Evolutionary conservation across 352 stramenopile species (phyloP).

Genomic region (Globisporangium nagaii): DNA sequence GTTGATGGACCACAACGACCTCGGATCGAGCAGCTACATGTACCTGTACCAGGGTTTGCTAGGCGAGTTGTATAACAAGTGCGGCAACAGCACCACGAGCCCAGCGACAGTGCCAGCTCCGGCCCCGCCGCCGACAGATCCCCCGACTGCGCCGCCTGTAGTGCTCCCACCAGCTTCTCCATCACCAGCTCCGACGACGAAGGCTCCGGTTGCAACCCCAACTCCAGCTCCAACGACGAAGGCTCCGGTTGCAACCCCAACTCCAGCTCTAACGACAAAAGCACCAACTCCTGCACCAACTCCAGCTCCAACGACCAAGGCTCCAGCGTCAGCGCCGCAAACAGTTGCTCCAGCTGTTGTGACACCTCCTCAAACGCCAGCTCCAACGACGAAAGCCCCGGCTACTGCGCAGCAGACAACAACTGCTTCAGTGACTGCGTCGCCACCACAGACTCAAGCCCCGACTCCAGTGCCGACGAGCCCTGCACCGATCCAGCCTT

Average conservation of each 20-base stretch:
- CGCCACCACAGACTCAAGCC: not conserved
- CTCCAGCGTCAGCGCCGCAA: not conserved
- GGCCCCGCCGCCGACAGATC: not conserved
- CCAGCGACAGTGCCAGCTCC: not conserved
- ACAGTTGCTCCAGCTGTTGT: not conserved
- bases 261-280: not conserved
- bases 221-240: no score
- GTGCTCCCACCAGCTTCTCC: not conserved
- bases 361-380: no score
- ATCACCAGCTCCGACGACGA: not conserved
- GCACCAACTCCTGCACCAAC: not conserved
- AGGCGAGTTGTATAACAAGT: conserved; percentile 8
- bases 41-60: conserved; percentile 10
- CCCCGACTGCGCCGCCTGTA: no score
- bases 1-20: conserved; percentile 12
- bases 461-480: no score
- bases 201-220: not conserved
- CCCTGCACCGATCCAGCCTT: no score
- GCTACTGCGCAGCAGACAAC: not conserved
- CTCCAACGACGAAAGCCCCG: no score
- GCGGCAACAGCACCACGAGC: not conserved
- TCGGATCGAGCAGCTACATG: conserved; percentile 11
- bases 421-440: not conserved
- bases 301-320: not conserved
- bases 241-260: not conserved